Evolutionary conservation across 2,329 filamentous ascomycete genomes (phyloP).

Genomic region (Sclerotinia subarctica): DNA sequence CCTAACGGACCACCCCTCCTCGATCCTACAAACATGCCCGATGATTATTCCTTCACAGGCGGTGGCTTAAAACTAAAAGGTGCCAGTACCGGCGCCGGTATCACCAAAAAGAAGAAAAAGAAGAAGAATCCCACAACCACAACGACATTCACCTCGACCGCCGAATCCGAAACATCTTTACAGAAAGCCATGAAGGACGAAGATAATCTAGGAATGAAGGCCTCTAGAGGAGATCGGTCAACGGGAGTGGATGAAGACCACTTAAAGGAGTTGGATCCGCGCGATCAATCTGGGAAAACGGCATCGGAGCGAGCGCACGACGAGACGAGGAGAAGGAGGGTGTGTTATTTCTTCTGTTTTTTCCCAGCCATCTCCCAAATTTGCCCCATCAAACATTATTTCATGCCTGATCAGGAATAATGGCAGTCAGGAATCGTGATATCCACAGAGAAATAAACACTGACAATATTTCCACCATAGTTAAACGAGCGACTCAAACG

Average conservation of each 20-base stretch:
- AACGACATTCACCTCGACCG: neutral
- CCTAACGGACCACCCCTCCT: neutral
- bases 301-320: slow-evolving; percentile 79
- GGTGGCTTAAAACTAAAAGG: slow-evolving; percentile 86
- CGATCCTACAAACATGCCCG: slow-evolving; percentile 57
- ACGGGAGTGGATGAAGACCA: slow-evolving; percentile 25
- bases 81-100: slow-evolving; percentile 57
- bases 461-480: slow-evolving; percentile 44
- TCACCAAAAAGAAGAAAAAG: slow-evolving; percentile 62
- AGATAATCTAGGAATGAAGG: slow-evolving; percentile 28
- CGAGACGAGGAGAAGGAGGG: slow-evolving; percentile 76
- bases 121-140: slow-evolving; percentile 40
- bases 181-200: slow-evolving; percentile 32
- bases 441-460: neutral
- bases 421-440: too few species aligned
- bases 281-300: slow-evolving; percentile 59
- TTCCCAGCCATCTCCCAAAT: too few species aligned
- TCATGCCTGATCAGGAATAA: neutral
- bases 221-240: neutral
- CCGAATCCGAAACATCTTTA: slow-evolving; percentile 47
- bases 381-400: too few species aligned
- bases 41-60: slow-evolving; percentile 68
- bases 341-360: slow-evolving; percentile 43
- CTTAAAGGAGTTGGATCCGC: slow-evolving; percentile 36
- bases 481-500: slow-evolving; percentile 72